A percentile compares a stretch with the other conserved stretches of the same genome.
These are phyloP conservation scores for Leptoxyphium fumago DNA, from an alignment of 2,329 filamentous ascomycete genomes.

Conservation along the genomic window DNA sequence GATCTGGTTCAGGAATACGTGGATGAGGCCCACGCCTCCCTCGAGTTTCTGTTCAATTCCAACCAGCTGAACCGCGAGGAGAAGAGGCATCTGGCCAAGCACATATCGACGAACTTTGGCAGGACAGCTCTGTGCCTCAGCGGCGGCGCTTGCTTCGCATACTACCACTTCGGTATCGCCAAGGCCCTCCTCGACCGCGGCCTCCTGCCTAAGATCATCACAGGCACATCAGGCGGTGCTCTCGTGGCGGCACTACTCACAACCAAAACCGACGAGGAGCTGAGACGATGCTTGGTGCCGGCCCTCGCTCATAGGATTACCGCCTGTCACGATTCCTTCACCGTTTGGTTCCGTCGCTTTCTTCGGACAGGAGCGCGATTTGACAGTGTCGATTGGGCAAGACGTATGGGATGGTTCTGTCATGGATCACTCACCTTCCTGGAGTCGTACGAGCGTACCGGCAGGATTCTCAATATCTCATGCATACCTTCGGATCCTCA, in stretches of 20 bases:
- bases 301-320: slow-evolving; percentile 73
- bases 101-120: slow-evolving; percentile 79
- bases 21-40: slow-evolving; percentile 60
- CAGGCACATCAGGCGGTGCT: slow-evolving; percentile 87
- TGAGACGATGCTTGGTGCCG: slow-evolving; percentile 71
- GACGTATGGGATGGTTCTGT: slow-evolving; percentile 75
- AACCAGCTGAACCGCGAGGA: slow-evolving; percentile 52
- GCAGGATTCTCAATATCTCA: slow-evolving; percentile 85
- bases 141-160: slow-evolving; percentile 86
- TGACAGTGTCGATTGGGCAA: slow-evolving; percentile 84
- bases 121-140: slow-evolving; percentile 86
- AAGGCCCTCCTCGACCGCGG: slow-evolving; percentile 78
- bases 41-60: slow-evolving; percentile 55
- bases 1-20: slow-evolving; percentile 79
- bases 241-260: slow-evolving; percentile 75
- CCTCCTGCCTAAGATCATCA: slow-evolving; percentile 83
- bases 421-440: slow-evolving; percentile 84
- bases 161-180: slow-evolving; percentile 90
- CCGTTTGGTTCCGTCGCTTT: slow-evolving; percentile 69
- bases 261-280: slow-evolving; percentile 81
- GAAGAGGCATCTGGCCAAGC: slow-evolving; percentile 73
- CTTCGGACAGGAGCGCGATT: slow-evolving; percentile 88
- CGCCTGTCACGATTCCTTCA: slow-evolving; percentile 65
- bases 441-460: slow-evolving; percentile 87
- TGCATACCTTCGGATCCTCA: slow-evolving; percentile 94